Evolutionary conservation across 73 alveolate species (phyloP), one percentile per base, ranked within the genome.

Genomic region (Blepharisma stoltei): DNA sequence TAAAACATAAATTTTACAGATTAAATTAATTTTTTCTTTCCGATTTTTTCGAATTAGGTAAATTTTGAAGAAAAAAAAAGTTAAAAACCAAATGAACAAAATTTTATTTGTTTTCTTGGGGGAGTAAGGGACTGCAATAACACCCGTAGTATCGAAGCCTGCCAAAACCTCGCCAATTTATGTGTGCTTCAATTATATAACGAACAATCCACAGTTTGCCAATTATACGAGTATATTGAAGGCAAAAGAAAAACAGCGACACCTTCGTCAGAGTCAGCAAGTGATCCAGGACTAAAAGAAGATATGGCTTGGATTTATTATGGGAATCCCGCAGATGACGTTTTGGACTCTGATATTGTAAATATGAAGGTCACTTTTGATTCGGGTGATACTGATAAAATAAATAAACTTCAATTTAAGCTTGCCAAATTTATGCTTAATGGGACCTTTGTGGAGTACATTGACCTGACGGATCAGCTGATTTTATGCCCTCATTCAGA

Each of bases 361-460:
- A 9, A 38, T 11, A 69, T 43, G 60, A 69, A 69, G 27, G 79
- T 69, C 32, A 69, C 79, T 38, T 69, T 69, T 43, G 79, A 69
- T 6, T 53, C 79, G 4, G 1, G 6, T 69, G 79, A 69, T 53
- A 3, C 0, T 5, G 2, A 0, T 7, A 69, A 46, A 43, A 2
- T 69, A 11, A 38, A 69, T 43, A 18, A 9, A 2, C 11, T 69
- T 47, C 45, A 69, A 43, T 69, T 44, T 43, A 9, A 37, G 9
- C 41, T 69, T 14, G 79, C 79, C 11, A 53, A 38, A 25, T 69
- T 69, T 25, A 43, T 7, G 14, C 11, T 69, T 2, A 44, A 38
- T n/a, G 79, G 79, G 0, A 46, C 55, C 9, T 69, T 69, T 46
- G 14, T 69, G 5, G 79, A 53, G 11, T 69, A 9, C 4, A 3